Evolutionary conservation across 768 basidiomycete species (phyloP).

Genomic region (Pulveroboletus sp.): DNA sequence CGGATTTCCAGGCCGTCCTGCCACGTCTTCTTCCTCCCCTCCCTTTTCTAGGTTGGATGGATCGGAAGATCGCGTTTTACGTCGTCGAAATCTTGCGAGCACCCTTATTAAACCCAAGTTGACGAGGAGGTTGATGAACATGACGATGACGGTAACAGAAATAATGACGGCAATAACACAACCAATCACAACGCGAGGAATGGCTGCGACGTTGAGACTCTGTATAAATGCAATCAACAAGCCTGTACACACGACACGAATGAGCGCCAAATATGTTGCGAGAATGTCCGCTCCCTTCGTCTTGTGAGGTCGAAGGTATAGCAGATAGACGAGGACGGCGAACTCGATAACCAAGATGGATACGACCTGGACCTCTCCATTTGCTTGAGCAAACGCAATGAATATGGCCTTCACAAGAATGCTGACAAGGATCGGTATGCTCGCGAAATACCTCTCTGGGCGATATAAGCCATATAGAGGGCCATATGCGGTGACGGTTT

Average conservation of each 20-base stretch:
- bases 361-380: constrained; percentile 66
- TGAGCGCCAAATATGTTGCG: constrained; percentile 57
- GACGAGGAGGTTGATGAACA: constrained; percentile 62
- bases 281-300: constrained; percentile 71
- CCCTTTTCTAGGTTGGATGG: constrained; percentile 29
- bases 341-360: constrained; percentile 63
- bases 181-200: constrained; percentile 79
- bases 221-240: constrained; percentile 76
- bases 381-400: constrained; percentile 58
- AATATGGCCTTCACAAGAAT: constrained; percentile 66
- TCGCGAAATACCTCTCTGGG: constrained; percentile 62
- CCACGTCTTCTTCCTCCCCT: constrained; percentile 14
- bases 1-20: constrained; percentile 44
- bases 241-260: constrained; percentile 64
- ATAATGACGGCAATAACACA: constrained; percentile 68
- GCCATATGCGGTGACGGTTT: constrained; percentile 40
- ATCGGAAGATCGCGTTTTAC: constrained; percentile 8
- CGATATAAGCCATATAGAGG: constrained; percentile 69
- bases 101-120: constrained; percentile 38
- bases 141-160: constrained; percentile 62
- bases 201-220: constrained; percentile 56
- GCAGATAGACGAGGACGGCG: constrained; percentile 46
- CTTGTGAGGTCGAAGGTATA: constrained; percentile 58
- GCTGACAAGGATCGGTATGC: constrained; percentile 50
- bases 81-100: constrained; percentile 17